phyloP scores from a whole-genome alignment of 768 basidiomycete genomes.

The Daedaleopsis sinensis region DNA sequence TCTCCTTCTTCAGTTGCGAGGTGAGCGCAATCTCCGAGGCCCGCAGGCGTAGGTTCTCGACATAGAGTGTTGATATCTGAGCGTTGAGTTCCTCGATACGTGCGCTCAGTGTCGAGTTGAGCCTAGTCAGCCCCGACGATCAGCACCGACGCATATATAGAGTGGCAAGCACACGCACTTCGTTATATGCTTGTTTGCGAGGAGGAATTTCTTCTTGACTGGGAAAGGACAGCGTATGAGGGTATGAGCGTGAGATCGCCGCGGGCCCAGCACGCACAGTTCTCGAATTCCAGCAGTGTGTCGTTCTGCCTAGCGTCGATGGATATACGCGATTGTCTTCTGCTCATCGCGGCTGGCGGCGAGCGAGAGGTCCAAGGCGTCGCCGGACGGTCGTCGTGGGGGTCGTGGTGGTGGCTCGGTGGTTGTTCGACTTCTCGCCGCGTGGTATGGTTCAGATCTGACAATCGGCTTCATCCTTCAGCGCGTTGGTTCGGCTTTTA shows the following conservation, averaged over 20 bases:
- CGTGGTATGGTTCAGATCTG: not conserved
- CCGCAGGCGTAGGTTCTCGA: constrained; percentile 81
- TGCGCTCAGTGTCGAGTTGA: constrained; percentile 84
- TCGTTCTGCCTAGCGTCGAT: constrained; percentile 72
- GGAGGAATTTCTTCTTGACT: constrained; percentile 93
- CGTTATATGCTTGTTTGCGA: constrained; percentile 90
- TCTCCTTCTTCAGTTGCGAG: constrained; percentile 78
- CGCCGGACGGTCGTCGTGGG: constrained; percentile 9
- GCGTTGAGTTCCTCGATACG: constrained; percentile 84
- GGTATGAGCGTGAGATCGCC: constrained; percentile 18
- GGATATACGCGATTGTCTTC: constrained; percentile 47
- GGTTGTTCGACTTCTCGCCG: constrained; percentile 21
- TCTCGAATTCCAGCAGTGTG: constrained; percentile 83
- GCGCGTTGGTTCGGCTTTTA: constrained; percentile 1
- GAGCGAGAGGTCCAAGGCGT: constrained; percentile 14
- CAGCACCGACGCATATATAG: not conserved
- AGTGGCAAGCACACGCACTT: constrained; percentile 52
- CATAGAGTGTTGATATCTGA: constrained; percentile 79
- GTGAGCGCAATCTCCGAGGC: constrained; percentile 79
- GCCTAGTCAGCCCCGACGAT: constrained; percentile 42
- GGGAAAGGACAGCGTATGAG: constrained; percentile 30
- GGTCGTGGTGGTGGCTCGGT: constrained; percentile 20
- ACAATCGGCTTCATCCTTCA: not conserved
- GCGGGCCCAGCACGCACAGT: constrained; percentile 54
- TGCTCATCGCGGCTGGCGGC: constrained; percentile 37